Conservation (phyloP, 2,329 filamentous ascomycete species). For the Talaromyces amestolkiae region DNA sequence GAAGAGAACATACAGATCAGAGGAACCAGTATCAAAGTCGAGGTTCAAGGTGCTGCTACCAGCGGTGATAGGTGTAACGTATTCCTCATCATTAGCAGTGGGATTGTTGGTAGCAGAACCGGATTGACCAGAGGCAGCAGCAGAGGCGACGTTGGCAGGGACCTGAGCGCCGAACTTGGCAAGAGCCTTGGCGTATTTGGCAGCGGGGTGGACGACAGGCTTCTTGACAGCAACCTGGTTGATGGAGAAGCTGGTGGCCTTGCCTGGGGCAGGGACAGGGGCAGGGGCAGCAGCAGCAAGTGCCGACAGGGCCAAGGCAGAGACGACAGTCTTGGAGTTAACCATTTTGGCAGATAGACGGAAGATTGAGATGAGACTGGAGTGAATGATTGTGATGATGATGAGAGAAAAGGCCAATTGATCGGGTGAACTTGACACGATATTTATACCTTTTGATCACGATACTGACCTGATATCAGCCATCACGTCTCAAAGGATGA, state of each 20-base stretch:
- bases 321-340: conserved; percentile 19
- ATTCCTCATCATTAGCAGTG: conserved; percentile 55
- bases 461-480: not conserved
- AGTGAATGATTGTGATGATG: not conserved
- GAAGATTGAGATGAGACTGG: not conserved
- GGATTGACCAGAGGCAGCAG: conserved; percentile 11
- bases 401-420: not conserved
- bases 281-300: conserved; percentile 15
- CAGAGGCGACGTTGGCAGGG: conserved; percentile 11
- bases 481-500: not conserved
- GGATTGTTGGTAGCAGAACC: conserved; percentile 40
- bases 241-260: conserved; percentile 17
- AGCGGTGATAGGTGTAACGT: conserved; percentile 61
- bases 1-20: conserved; percentile 57
- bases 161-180: conserved; percentile 13
- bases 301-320: conserved; percentile 19
- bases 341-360: conserved; percentile 16
- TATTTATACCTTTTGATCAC: conserved; percentile 8
- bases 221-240: conserved; percentile 17
- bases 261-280: conserved; percentile 12
- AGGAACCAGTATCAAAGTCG: conserved; percentile 69
- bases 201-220: conserved; percentile 5
- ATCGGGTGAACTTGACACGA: not conserved
- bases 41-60: conserved; percentile 63
- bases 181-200: conserved; percentile 17